phyloP scores from a whole-genome alignment of 2,329 filamentous ascomycete species.

The Chrysoporthe cubensis region DNA sequence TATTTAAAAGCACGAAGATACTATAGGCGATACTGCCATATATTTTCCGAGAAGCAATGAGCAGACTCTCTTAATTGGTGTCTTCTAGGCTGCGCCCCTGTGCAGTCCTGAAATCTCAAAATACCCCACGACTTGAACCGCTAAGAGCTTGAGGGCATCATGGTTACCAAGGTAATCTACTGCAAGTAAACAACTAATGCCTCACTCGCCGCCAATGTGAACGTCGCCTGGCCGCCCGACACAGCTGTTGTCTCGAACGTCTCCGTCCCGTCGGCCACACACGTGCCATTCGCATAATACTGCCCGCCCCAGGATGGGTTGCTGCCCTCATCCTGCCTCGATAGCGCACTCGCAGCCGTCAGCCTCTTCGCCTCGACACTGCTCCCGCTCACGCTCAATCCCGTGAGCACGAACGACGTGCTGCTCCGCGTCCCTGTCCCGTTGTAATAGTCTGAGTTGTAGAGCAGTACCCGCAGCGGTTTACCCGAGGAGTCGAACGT shows the following conservation, averaged over 20 bases:
- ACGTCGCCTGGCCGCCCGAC: constrained; percentile 42
- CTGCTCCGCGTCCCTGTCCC: constrained; percentile 39
- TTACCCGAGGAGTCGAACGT: constrained; percentile 44
- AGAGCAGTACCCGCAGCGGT: constrained; percentile 47
- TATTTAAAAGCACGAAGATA: too few relatives aligned
- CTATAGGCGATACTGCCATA: too few relatives aligned
- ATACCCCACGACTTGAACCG: too few relatives aligned
- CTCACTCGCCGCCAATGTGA: constrained; percentile 50
- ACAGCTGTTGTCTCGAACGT: constrained; percentile 42
- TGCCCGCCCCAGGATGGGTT: constrained; percentile 51
- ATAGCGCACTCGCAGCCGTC: constrained; percentile 47
- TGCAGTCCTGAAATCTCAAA: too few relatives aligned
- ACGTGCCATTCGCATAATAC: constrained; percentile 50
- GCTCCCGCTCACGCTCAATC: constrained; percentile 39
- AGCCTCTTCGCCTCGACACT: constrained; percentile 48
- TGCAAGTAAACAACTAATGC: constrained; percentile 52
- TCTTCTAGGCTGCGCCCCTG: too few relatives aligned
- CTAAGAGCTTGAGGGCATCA: too few relatives aligned
- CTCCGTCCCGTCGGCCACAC: constrained; percentile 46
- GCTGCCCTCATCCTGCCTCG: constrained; percentile 48
- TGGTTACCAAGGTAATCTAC: constrained; percentile 16
- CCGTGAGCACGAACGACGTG: constrained; percentile 48
- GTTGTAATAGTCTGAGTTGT: constrained; percentile 49
- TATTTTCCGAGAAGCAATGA: too few relatives aligned
- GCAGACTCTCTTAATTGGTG: too few relatives aligned